Conservation (phyloP, 768 basidiomycete species). For the Floccularia luteovirens region DNA sequence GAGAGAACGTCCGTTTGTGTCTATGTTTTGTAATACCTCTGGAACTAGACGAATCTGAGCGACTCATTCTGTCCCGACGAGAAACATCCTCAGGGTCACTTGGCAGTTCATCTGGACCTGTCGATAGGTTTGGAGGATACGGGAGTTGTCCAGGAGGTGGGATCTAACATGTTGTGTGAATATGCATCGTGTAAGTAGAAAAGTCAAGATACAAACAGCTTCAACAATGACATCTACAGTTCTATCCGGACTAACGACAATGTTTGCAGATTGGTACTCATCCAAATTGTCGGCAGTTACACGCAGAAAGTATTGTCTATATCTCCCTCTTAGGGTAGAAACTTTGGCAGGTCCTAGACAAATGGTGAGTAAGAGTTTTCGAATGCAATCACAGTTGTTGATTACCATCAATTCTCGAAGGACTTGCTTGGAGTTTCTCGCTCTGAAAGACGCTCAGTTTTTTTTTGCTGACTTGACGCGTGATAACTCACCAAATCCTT, state of each 20-base stretch:
- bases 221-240: conserved; percentile 57
- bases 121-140: conserved; percentile 22
- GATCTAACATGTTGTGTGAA: conserved; percentile 16
- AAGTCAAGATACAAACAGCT: conserved; percentile 36
- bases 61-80: neutral
- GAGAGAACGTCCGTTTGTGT: conserved; percentile 14
- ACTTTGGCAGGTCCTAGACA: conserved; percentile 57
- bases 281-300: conserved; percentile 45
- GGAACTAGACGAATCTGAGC: neutral
- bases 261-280: conserved; percentile 46
- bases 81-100: neutral
- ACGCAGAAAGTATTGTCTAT: conserved; percentile 61
- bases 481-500: conserved; percentile 40
- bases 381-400: conserved; percentile 1
- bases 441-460: conserved; percentile 19
- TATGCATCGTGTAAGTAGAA: neutral
- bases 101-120: conserved; percentile 8
- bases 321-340: conserved; percentile 60
- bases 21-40: neutral
- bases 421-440: conserved; percentile 48
- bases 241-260: conserved; percentile 44
- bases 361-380: conserved; percentile 3
- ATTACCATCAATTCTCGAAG: conserved; percentile 65
- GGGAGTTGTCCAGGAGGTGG: conserved; percentile 23
- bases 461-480: neutral